Evolutionary conservation across 768 basidiomycete species (phyloP).

Genomic region (Suillus cothurnatus): DNA sequence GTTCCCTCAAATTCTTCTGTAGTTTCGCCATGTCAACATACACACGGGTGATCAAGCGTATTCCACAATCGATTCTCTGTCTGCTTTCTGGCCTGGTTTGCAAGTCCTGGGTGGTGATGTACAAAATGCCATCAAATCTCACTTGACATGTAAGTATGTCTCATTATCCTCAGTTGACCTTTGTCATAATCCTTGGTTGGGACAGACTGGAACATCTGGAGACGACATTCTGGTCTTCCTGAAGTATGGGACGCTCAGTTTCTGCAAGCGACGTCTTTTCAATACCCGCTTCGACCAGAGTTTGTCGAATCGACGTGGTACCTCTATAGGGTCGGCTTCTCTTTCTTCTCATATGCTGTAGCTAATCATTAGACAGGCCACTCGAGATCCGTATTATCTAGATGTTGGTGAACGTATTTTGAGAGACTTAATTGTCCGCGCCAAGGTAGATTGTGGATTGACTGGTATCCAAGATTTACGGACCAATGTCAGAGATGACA

Average conservation of each 20-base stretch:
- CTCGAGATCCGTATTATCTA: conserved; percentile 89
- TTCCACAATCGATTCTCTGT: conserved; percentile 88
- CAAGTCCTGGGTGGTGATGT: conserved; percentile 88
- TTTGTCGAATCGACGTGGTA: conserved; percentile 98
- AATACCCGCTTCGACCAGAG: conserved; percentile 86
- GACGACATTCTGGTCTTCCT: conserved; percentile 82
- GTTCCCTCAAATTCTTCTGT: conserved; percentile 10
- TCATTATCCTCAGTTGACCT: not conserved
- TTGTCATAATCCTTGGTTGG: conserved; percentile 9
- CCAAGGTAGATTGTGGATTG: conserved; percentile 87
- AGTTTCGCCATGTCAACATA: conserved; percentile 91
- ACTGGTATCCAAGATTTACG: conserved; percentile 80
- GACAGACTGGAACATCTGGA: conserved; percentile 92
- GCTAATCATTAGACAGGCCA: conserved; percentile 59
- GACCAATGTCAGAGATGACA: conserved; percentile 78
- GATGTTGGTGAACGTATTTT: conserved; percentile 87
- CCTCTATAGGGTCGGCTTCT: conserved; percentile 71
- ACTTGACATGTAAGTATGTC: conserved; percentile 72
- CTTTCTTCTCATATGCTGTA: conserved; percentile 5
- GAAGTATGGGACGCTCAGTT: conserved; percentile 89
- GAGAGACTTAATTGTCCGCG: conserved; percentile 68
- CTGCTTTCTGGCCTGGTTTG: conserved; percentile 97
- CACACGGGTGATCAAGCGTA: conserved; percentile 73
- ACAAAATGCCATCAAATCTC: conserved; percentile 89
- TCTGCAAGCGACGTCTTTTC: conserved; percentile 69